Conservation (phyloP, 2,329 filamentous ascomycete genomes). For the Claviceps capensis region DNA sequence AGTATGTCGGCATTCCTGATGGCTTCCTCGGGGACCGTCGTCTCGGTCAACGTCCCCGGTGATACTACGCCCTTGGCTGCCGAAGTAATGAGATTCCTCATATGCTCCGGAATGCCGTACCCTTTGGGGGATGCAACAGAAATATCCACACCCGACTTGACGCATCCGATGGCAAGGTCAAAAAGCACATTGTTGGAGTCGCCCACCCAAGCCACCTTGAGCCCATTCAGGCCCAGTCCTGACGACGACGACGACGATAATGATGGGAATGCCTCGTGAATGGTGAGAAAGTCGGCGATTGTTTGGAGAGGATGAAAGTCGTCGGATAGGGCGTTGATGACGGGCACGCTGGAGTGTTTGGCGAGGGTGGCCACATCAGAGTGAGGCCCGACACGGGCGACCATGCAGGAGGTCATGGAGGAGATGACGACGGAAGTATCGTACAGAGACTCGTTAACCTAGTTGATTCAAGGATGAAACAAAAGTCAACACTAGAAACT, state of each 20-base stretch:
- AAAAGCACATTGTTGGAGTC: constrained; percentile 97
- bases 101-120: constrained; percentile 65
- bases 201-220: constrained; percentile 92
- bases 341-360: constrained; percentile 60
- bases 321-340: constrained; percentile 80
- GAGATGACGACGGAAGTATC: constrained; percentile 88
- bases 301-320: constrained; percentile 89
- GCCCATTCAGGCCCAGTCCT: constrained; percentile 56
- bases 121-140: constrained; percentile 75
- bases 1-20: constrained; percentile 78
- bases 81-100: constrained; percentile 58
- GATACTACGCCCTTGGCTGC: constrained; percentile 42
- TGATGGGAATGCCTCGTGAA: constrained; percentile 61
- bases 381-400: constrained; percentile 65
- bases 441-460: constrained; percentile 88
- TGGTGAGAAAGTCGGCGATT: constrained; percentile 85
- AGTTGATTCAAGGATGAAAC: not conserved
- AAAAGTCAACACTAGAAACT: not conserved
- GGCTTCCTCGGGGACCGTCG: constrained; percentile 68
- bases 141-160: constrained; percentile 78
- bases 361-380: constrained; percentile 60
- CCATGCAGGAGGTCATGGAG: constrained; percentile 79
- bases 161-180: constrained; percentile 75
- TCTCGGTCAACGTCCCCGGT: constrained; percentile 59
- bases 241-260: constrained; percentile 25